A percentile compares a stretch with the other conserved stretches of the same genome.
These are phyloP conservation scores for Aaosphaeria pasadenensis DNA, from an alignment of 2,329 filamentous ascomycete species.

Conservation along the genomic window DNA sequence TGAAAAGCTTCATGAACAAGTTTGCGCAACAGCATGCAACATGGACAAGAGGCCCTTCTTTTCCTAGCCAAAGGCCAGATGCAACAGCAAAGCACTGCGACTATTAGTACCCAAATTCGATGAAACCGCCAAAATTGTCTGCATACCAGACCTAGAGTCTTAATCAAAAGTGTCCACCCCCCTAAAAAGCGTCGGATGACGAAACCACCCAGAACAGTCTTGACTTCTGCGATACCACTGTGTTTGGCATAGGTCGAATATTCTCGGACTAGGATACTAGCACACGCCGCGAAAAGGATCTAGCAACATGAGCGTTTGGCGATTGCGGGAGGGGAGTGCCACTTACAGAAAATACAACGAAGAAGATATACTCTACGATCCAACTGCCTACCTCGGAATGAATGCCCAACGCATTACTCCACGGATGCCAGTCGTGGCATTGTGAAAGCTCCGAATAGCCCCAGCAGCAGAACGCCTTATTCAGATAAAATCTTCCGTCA, in stretches of 20 bases:
- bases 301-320: constrained; percentile 29
- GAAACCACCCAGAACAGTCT: constrained; percentile 91
- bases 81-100: constrained; percentile 81
- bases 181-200: constrained; percentile 86
- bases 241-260: constrained; percentile 89
- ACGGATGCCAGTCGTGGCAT: constrained; percentile 83
- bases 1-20: constrained; percentile 86
- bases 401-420: constrained; percentile 73
- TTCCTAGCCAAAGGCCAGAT: constrained; percentile 94
- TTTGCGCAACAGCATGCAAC: constrained; percentile 97
- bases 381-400: constrained; percentile 67
- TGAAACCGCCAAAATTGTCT: background rate
- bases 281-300: constrained; percentile 73
- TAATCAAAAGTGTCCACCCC: constrained; percentile 82
- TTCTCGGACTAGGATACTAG: constrained; percentile 75
- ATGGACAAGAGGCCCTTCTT: constrained; percentile 92
- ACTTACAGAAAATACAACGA: constrained; percentile 76
- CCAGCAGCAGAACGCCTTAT: constrained; percentile 88
- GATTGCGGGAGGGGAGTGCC: background rate
- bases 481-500: constrained; percentile 86
- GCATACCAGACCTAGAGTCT: constrained; percentile 79
- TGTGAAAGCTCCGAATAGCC: constrained; percentile 74
- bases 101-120: constrained; percentile 17
- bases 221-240: constrained; percentile 96
- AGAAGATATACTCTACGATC: constrained; percentile 84